A percentile compares a stretch with the other conserved stretches of the same genome.
These are phyloP conservation scores for Entomophthora muscae DNA, from an alignment of 371 early-diverging fungal species.

Conservation along the genomic window DNA sequence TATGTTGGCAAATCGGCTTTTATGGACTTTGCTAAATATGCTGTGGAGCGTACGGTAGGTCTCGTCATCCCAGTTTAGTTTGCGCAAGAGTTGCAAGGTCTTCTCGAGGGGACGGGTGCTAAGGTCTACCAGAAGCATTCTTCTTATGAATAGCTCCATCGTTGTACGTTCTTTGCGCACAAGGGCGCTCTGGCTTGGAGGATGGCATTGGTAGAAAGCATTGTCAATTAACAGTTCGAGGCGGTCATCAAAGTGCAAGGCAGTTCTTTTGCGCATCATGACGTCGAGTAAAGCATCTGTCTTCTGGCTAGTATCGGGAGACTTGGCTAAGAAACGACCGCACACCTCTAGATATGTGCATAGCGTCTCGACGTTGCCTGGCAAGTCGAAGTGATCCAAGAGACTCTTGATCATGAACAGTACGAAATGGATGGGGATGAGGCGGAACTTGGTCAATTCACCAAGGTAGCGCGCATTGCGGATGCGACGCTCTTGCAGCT, in stretches of 20 bases:
- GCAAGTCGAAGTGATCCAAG: constrained; percentile 57
- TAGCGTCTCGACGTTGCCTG: constrained; percentile 63
- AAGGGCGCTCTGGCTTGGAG: constrained; percentile 42
- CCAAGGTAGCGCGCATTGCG: constrained; percentile 75
- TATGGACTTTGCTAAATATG: constrained; percentile 74
- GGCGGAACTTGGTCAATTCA: constrained; percentile 81
- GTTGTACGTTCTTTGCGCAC: constrained; percentile 43
- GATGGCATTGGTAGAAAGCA: constrained; percentile 80
- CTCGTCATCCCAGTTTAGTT: constrained; percentile 67
- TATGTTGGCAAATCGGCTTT: constrained; percentile 74
- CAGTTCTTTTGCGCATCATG: constrained; percentile 69
- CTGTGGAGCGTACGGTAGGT: constrained; percentile 16
- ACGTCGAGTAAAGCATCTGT: constrained; percentile 59
- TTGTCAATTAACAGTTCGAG: constrained; percentile 79
- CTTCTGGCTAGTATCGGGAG: constrained; percentile 47
- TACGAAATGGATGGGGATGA: constrained; percentile 58
- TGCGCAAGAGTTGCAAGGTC: constrained; percentile 56
- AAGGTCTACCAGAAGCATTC: constrained; percentile 67
- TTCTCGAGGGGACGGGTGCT: constrained; percentile 40
- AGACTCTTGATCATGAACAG: constrained; percentile 70
- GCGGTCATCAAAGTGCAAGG: constrained; percentile 65
- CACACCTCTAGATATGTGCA: constrained; percentile 76
- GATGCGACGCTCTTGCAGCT: constrained; percentile 49
- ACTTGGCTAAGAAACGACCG: constrained; percentile 67
- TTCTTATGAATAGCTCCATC: constrained; percentile 69